Evolutionary conservation across 2,329 filamentous ascomycete genomes (phyloP), one percentile per base, ranked within the genome.

Genomic region (Dothideomycetes sp.): DNA sequence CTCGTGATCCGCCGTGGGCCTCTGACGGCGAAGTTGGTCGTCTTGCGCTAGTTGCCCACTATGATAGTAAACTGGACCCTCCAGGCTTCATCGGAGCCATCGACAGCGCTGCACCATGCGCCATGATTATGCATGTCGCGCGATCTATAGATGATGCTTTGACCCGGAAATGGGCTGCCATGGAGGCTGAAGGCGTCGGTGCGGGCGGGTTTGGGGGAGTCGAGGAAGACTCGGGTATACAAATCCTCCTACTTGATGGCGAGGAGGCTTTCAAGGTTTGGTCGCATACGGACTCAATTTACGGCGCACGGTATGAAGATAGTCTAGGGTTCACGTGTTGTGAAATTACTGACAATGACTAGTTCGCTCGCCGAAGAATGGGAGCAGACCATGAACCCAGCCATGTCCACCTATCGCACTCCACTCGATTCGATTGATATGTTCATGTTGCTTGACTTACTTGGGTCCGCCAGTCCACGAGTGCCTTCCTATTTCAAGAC

Each of bases 101-200:
- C 11, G 91, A 98, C 56, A 94, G 86, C 52, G 91, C 91, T 1
- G 91, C 84, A 14, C 88, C 91, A 8, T 96, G 89, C 60, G 91
- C 91, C 0, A 87, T 96, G 72, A 70, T 98, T 43, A 73, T 98
- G 75, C 84, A 94, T 57, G 77, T 81, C 10, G 84, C 88, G 45
- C 72, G 80, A 48, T 84, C 77, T 47, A 75, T 98, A 34, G 88
- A 96, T 53, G 70, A 66, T 2, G 85, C 84, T 2, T 63, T 96
- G 56, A 84, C 80, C 19, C 73, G 72, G 55, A 94, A 89, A 63
- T 96, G 91, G 84, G 72, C 75, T 19, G 71, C 70, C 22, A 84
- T 88, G 75, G 60, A 76, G 47, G 72, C 67, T 4, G 68, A 72
- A 3, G 57, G 57, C 5, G 52, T 58, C 2, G 49, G 49, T 8